Evolutionary conservation across 2,329 filamentous ascomycete species (phyloP).

Genomic region (Nakataea oryzae): DNA sequence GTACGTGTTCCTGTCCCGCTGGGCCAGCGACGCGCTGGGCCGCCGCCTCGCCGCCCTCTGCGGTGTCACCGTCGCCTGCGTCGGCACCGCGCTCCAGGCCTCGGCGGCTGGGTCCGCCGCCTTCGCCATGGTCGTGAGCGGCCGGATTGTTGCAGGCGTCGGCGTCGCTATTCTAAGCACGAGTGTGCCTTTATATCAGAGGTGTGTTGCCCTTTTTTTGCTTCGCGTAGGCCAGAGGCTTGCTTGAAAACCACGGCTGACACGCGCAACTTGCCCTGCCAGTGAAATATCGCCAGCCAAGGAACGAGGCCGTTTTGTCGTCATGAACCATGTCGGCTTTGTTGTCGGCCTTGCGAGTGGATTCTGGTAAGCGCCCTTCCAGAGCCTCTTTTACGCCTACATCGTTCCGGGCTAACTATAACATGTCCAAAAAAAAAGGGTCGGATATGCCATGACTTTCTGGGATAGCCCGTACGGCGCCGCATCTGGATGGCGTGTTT

Average conservation of each 20-base stretch:
- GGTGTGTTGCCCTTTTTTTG: constrained; percentile 18
- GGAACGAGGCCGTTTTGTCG: constrained; percentile 43
- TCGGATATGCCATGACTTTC: constrained; percentile 43
- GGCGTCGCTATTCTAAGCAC: constrained; percentile 46
- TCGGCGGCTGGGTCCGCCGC: constrained; percentile 27
- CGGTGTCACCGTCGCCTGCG: constrained; percentile 32
- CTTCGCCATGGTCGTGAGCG: constrained; percentile 36
- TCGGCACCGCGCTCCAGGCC: constrained; percentile 39
- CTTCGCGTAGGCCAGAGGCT: background rate
- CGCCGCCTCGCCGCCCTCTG: constrained; percentile 37
- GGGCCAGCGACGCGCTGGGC: constrained; percentile 37
- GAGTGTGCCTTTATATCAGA: constrained; percentile 47
- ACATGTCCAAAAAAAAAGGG: constrained; percentile 26
- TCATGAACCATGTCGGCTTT: constrained; percentile 49
- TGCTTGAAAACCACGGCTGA: background rate
- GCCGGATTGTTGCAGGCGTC: constrained; percentile 39
- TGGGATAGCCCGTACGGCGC: constrained; percentile 34
- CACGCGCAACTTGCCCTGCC: background rate
- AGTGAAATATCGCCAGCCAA: constrained; percentile 45
- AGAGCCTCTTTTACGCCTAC: background rate
- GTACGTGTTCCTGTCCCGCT: constrained; percentile 43
- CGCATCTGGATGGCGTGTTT: constrained; percentile 41
- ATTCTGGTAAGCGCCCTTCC: constrained; percentile 33
- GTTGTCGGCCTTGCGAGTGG: constrained; percentile 41
- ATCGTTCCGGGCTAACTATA: background rate